These are phyloP conservation scores for Glutinoglossum americanum DNA, from an alignment of 495 filamentous ascomycete genomes.

Conservation along the genomic window DNA sequence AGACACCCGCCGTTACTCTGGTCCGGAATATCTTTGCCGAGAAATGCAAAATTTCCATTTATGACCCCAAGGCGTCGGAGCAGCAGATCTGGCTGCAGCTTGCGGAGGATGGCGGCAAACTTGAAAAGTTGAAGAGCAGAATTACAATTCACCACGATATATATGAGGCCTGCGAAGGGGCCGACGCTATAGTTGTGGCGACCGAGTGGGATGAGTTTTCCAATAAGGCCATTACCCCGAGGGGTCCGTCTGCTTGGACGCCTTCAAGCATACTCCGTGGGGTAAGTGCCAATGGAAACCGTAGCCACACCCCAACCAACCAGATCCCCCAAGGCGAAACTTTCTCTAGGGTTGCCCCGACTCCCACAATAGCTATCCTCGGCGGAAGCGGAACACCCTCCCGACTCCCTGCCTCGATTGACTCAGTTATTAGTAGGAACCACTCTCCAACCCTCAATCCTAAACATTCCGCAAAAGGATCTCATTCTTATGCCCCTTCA, in stretches of 20 bases:
- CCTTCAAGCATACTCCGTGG: neutral
- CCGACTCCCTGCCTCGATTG: neutral
- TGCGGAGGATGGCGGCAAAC: slow-evolving; percentile 7
- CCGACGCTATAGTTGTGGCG: slow-evolving; percentile 18
- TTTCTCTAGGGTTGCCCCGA: neutral
- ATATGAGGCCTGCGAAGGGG: slow-evolving; percentile 21
- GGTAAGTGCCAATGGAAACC: neutral
- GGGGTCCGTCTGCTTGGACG: neutral
- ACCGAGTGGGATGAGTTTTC: slow-evolving; percentile 13
- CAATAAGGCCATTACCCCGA: neutral
- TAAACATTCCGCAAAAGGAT: neutral
- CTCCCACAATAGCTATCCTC: neutral
- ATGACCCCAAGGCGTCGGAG: slow-evolving; percentile 33
- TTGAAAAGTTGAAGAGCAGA: slow-evolving; percentile 1
- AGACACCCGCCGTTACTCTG: slow-evolving; percentile 46
- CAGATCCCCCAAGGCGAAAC: neutral
- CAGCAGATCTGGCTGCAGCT: neutral
- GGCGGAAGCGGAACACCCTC: neutral
- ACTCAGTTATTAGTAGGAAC: neutral
- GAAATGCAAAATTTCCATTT: slow-evolving; percentile 42
- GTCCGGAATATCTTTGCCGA: slow-evolving; percentile 42
- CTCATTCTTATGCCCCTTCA: neutral
- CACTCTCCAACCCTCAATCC: neutral
- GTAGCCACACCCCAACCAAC: neutral
- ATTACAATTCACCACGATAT: slow-evolving; percentile 18